phyloP scores from a whole-genome alignment of 495 filamentous ascomycete species.

The Aspergillus ostianus region DNA sequence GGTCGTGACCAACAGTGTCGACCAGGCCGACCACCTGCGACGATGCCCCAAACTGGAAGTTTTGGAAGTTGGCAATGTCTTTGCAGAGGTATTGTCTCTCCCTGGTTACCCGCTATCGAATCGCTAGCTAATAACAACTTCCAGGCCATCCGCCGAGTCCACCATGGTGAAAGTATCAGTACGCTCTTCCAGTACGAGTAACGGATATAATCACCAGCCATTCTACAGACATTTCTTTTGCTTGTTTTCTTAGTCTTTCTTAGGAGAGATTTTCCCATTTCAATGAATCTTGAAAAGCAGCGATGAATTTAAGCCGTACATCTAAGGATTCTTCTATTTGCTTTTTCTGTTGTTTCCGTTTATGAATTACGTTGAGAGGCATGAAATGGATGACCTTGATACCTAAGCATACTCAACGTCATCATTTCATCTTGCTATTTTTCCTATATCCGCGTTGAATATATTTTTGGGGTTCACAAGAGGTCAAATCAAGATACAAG shows the following conservation, averaged over 20 bases:
- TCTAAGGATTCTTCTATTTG: slow-evolving; percentile 9
- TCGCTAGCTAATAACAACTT: slow-evolving; percentile 1
- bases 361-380: slow-evolving; percentile 11
- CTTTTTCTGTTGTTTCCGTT: slow-evolving; percentile 1
- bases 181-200: slow-evolving; percentile 90
- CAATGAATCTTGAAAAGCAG: slow-evolving; percentile 15
- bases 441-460: slow-evolving; percentile 5
- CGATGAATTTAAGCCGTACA: slow-evolving; percentile 26
- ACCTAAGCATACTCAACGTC: slow-evolving; percentile 11
- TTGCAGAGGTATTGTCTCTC: slow-evolving; percentile 69
- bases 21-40: slow-evolving; percentile 76
- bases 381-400: slow-evolving; percentile 18
- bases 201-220: slow-evolving; percentile 15
- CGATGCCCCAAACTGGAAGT: slow-evolving; percentile 85
- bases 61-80: slow-evolving; percentile 85
- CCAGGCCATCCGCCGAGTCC: slow-evolving; percentile 91
- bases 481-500: slow-evolving; percentile 8
- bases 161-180: slow-evolving; percentile 97
- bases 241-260: slow-evolving; percentile 8
- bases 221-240: slow-evolving; percentile 6
- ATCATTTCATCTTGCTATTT: slow-evolving; percentile 13
- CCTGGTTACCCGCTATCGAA: too few relatives aligned
- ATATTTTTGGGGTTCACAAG: not conserved
- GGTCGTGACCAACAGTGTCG: slow-evolving; percentile 90
- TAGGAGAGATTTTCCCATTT: slow-evolving; percentile 1